Base-by-base conservation (phyloP, 1,284 basidiomycete species). In the Papiliotrema terrestris region DNA sequence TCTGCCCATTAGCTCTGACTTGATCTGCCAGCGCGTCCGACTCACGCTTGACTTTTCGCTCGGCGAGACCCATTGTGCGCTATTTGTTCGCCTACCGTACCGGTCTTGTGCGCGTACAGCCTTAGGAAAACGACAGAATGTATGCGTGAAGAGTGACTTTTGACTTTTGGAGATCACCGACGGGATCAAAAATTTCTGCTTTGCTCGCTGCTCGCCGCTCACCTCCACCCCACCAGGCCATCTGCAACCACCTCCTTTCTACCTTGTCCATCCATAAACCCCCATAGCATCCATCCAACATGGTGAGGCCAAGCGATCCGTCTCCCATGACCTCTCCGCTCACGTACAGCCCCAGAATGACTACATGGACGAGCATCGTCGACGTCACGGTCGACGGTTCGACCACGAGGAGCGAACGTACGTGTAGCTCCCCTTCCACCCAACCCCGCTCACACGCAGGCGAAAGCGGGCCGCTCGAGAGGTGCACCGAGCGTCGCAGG, bases 401-500 rank as follows among this genome's bases (percentile, higher is more conserved):
- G 75, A 77, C 62, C 62, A 77, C 51, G 75, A 76, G 63, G 75
- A 77, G 71, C 62, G 61, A 57, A 72, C 74, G 75, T 77, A 58
- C 56, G 71, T 61, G 14, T 20, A 2, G 3, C 26, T 19, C n/a
- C 23, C 13, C 8, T 51, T 45, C 32, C 2, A n/a, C 25, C 17
- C 35, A 4, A 17, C 45, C 15, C 32, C 45, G 3, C 23, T 26
- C 49, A 48, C 37, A 56, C 42, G 2, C n/a, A 96, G 93, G 79
- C 93, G 96, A 52, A 98, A 99, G 80, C 83, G 86, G 56, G 88
- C 90, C 66, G 96, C 96, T 55, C 88, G 96, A 74, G 83, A 85
- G 52, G 89, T 82, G n/a, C 96, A 99, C 79, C 87, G 87, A 66
- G 80, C 84, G 22, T 98, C 95, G 38, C 85, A 87, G 17, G 80